Percentiles rank a stretch among this genome's conserved stretches.
Evolutionary conservation across 2,329 filamentous ascomycete genomes (phyloP).

Genomic region (Sporothrix sp.): DNA sequence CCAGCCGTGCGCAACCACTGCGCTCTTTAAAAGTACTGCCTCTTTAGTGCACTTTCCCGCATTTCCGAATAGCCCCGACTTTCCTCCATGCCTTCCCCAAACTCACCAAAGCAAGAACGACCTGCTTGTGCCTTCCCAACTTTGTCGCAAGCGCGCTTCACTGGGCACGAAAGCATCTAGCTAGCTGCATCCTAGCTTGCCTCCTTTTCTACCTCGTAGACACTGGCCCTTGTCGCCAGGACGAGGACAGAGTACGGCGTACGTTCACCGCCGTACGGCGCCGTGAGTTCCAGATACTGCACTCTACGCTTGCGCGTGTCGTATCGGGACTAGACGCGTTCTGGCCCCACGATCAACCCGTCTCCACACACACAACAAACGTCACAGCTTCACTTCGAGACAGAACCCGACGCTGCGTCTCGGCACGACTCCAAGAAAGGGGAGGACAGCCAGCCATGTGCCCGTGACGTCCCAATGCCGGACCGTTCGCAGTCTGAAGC

Average conservation of each 20-base stretch:
- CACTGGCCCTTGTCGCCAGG: no score
- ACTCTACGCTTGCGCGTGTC: not conserved
- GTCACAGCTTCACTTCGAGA: not conserved
- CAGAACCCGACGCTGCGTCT: constrained; percentile 1
- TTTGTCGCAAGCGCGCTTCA: no score
- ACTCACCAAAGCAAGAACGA: not conserved
- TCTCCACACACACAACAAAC: not conserved
- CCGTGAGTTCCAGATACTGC: not conserved
- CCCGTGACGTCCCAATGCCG: constrained; percentile 14
- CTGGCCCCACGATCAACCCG: not conserved
- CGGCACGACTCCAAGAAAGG: not conserved
- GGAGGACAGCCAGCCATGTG: not conserved
- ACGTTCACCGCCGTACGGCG: no score
- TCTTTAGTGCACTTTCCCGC: not conserved
- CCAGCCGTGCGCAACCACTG: no score
- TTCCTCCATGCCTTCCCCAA: not conserved
- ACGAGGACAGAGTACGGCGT: no score
- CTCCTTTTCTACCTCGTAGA: no score
- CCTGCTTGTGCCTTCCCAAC: no score
- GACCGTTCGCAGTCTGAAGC: constrained; percentile 7
- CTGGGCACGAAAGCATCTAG: no score
- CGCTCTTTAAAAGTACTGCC: not conserved
- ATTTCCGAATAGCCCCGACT: constrained; percentile 5
- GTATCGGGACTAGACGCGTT: constrained; percentile 6
- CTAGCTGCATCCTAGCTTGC: no score